Percentiles rank a stretch among this genome's conserved stretches.
These are phyloP conservation scores for Paspalum notatum DNA, from an alignment of 176 grass and related monocot genomes.

Conservation along the genomic window DNA sequence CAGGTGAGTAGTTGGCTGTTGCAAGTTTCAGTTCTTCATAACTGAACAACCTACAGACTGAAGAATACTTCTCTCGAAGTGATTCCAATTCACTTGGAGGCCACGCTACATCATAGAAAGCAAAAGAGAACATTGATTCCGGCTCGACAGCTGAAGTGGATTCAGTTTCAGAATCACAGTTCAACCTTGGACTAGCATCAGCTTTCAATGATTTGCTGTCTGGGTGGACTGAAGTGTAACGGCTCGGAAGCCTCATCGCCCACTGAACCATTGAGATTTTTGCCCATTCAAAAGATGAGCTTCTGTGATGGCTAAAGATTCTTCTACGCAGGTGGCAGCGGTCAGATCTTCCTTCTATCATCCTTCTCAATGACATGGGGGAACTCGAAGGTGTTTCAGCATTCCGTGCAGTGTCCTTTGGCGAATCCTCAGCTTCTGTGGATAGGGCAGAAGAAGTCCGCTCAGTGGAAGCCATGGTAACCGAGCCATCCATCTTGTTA, in stretches of 20 bases:
- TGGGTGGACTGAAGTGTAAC: slow-evolving; percentile 55
- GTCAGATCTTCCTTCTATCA: slow-evolving; percentile 58
- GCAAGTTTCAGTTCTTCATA: slow-evolving; percentile 68
- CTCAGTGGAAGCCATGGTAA: slow-evolving; percentile 26
- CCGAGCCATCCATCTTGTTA: slow-evolving; percentile 45
- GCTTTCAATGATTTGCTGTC: slow-evolving; percentile 65
- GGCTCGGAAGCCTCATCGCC: slow-evolving; percentile 72
- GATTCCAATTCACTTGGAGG: slow-evolving; percentile 68
- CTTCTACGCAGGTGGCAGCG: slow-evolving; percentile 55
- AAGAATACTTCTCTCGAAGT: slow-evolving; percentile 72
- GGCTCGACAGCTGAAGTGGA: slow-evolving; percentile 25
- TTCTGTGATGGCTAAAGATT: slow-evolving; percentile 70
- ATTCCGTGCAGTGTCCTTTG: slow-evolving; percentile 15
- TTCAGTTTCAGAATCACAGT: slow-evolving; percentile 47
- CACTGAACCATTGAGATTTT: slow-evolving; percentile 76
- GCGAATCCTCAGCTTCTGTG: slow-evolving; percentile 30
- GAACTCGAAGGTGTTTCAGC: slow-evolving; percentile 40
- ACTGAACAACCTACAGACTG: slow-evolving; percentile 65
- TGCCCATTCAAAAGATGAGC: slow-evolving; percentile 67
- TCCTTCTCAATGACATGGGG: slow-evolving; percentile 52
- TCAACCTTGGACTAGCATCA: slow-evolving; percentile 44
- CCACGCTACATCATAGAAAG: slow-evolving; percentile 51
- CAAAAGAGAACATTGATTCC: slow-evolving; percentile 48
- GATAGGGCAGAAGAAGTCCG: slow-evolving; percentile 24
- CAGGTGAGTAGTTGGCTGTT: slow-evolving; percentile 78